Conservation (phyloP, 306 rosid genomes). For the Calophaca sinica region DNA sequence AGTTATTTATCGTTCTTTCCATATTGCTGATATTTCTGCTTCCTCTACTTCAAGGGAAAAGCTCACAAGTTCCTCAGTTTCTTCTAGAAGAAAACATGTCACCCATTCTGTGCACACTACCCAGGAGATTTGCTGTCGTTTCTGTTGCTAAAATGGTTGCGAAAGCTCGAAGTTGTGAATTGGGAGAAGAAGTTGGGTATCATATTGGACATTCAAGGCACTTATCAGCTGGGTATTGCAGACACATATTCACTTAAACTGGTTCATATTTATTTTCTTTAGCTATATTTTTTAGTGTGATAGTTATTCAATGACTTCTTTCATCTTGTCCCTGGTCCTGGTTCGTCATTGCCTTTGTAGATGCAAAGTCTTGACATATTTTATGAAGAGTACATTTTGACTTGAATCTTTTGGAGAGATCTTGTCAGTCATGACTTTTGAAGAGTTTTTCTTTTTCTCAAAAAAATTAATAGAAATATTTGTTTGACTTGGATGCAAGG, state of each 20-base stretch:
- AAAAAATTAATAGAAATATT: not conserved
- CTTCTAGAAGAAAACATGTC: constrained; percentile 78
- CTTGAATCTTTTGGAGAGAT: not conserved
- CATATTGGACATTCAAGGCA: constrained; percentile 85
- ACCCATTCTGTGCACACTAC: constrained; percentile 86
- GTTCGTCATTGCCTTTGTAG: constrained; percentile 14
- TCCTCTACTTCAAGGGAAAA: constrained; percentile 69
- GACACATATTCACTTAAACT: not conserved
- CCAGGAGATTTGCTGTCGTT: constrained; percentile 92
- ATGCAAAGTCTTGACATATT: constrained; percentile 19
- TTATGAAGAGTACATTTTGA: constrained; percentile 31
- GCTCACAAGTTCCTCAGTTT: constrained; percentile 95
- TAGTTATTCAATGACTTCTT: constrained; percentile 23
- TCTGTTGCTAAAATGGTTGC: constrained; percentile 92
- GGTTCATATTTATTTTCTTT: constrained; percentile 11
- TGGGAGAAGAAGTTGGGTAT: constrained; percentile 91
- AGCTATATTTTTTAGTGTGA: not conserved
- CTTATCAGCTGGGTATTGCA: constrained; percentile 63
- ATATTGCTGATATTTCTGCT: constrained; percentile 20
- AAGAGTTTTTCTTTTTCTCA: not conserved
- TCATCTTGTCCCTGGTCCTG: constrained; percentile 10
- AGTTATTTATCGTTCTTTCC: constrained; percentile 32
- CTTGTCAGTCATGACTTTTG: not conserved
- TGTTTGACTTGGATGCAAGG: constrained; percentile 24
- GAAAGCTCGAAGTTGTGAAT: constrained; percentile 69